A percentile compares a stretch with the other conserved stretches of the same genome.
Evolutionary conservation across 148 eudicot species (phyloP).

Genomic region (Pharnaceum exiguum): DNA sequence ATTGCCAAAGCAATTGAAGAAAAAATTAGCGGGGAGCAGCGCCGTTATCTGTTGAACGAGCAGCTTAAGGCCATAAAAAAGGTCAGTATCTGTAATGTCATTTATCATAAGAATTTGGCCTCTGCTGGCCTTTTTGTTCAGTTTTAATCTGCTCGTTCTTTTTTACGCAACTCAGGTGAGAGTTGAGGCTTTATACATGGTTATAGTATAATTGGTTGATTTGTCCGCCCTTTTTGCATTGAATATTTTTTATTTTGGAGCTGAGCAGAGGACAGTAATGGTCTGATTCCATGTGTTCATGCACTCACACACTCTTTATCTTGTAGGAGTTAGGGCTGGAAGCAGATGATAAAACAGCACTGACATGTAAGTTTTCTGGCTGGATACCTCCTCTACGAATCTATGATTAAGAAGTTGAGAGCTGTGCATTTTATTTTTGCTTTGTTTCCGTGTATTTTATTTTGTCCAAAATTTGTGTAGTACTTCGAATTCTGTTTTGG

Average conservation of each 20-base stretch:
- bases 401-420: too few species aligned
- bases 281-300: not conserved
- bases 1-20: conserved; percentile 99
- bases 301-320: conserved; percentile 11
- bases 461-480: too few species aligned
- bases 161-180: too few species aligned
- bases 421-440: too few species aligned
- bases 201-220: too few species aligned
- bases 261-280: not conserved
- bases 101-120: not conserved
- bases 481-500: too few species aligned
- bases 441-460: too few species aligned
- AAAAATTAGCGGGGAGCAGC: conserved; percentile 95
- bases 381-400: conserved; percentile 10
- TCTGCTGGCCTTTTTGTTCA: not conserved
- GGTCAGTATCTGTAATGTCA: conserved; percentile 27
- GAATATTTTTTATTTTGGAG: not conserved
- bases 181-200: too few species aligned
- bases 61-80: conserved; percentile 97
- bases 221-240: too few species aligned
- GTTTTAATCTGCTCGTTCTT: too few species aligned
- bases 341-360: conserved; percentile 97
- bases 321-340: conserved; percentile 89
- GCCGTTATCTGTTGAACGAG: conserved; percentile 91
- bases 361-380: conserved; percentile 55